Evolutionary conservation across 148 eudicot species (phyloP).

Genomic region (Rhododendron mucronatum): DNA sequence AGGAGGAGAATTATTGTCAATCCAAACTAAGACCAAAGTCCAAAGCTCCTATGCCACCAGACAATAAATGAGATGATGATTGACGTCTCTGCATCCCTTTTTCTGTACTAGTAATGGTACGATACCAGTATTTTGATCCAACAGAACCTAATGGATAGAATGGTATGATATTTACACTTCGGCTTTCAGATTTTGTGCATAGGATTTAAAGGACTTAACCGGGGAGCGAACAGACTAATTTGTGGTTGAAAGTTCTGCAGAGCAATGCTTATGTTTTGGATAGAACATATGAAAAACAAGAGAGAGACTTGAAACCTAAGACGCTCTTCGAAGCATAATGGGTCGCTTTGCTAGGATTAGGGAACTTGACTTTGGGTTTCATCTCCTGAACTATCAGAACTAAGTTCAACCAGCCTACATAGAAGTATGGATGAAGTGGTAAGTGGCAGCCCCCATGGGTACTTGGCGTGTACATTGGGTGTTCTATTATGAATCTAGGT

Average conservation of each 20-base stretch:
- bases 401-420: not conserved
- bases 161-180: not conserved
- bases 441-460: too few relatives aligned
- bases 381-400: not conserved
- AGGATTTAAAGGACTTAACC: not conserved
- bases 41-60: too few relatives aligned
- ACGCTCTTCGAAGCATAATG: not conserved
- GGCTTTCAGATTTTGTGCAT: not conserved
- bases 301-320: not conserved
- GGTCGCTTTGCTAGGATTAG: not conserved
- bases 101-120: not conserved
- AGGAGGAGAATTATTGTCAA: too few relatives aligned
- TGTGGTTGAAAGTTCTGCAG: not conserved
- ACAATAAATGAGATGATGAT: too few relatives aligned
- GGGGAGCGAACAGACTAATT: not conserved
- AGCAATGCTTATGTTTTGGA: not conserved
- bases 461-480: not conserved
- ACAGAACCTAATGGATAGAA: not conserved
- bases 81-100: too few relatives aligned
- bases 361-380: not conserved
- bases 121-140: not conserved
- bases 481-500: not conserved
- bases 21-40: too few relatives aligned
- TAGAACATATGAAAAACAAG: not conserved
- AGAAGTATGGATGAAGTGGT: too few relatives aligned